phyloP scores from a whole-genome alignment of 1,139 yeast species.

The Diutina pseudorugosa region DNA sequence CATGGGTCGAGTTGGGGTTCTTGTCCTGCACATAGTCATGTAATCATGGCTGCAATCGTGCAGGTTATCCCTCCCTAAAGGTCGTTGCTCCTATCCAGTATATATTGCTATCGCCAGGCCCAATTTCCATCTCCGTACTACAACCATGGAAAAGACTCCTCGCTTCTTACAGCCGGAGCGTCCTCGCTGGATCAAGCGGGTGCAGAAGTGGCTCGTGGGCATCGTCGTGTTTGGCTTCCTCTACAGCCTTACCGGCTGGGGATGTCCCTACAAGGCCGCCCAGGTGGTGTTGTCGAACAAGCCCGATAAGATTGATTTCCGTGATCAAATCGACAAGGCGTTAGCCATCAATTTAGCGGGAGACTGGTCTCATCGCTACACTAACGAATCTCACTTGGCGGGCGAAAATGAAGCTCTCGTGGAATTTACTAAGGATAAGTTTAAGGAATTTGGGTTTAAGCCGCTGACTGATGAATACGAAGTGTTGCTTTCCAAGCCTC shows the following conservation, averaged over 20 bases:
- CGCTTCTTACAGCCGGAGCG: background rate
- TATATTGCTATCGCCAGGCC: background rate
- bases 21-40: background rate
- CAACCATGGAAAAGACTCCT: conserved; percentile 1
- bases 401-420: conserved; percentile 57
- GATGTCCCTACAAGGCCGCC: background rate
- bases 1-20: too few relatives aligned
- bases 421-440: conserved; percentile 51
- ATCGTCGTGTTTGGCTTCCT: background rate
- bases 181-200: background rate
- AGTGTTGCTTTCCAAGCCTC: conserved; percentile 21
- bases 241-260: background rate
- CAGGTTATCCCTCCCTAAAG: background rate
- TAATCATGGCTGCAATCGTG: background rate
- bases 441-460: conserved; percentile 31
- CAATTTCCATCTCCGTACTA: background rate
- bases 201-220: background rate
- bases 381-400: conserved; percentile 56
- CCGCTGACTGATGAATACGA: conserved; percentile 7
- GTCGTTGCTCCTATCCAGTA: background rate
- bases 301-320: background rate
- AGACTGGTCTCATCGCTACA: conserved; percentile 30
- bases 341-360: conserved; percentile 21
- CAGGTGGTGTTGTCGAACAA: background rate
- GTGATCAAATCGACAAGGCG: conserved; percentile 4